Evolutionary conservation across 805 yeast genomes (phyloP).

Genomic region (Sugiyamaella americana): DNA sequence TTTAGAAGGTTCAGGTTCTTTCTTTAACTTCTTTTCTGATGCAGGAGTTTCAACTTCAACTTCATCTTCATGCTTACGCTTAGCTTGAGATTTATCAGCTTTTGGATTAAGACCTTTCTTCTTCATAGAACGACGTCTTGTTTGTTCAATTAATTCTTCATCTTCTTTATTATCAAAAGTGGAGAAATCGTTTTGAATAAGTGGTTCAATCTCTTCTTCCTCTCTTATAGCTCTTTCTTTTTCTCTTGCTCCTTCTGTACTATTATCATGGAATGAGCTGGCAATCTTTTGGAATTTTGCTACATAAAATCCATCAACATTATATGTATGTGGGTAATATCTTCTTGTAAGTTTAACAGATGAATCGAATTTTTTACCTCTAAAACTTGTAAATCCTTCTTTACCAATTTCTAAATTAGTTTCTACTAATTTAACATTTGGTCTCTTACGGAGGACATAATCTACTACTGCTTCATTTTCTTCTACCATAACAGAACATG

Average conservation of each 20-base stretch:
- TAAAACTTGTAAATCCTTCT: slow-evolving; percentile 86
- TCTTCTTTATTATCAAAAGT: slow-evolving; percentile 73
- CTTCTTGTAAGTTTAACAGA: slow-evolving; percentile 78
- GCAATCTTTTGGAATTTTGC: slow-evolving; percentile 93
- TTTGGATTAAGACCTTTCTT: slow-evolving; percentile 31
- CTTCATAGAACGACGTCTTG: slow-evolving; percentile 31
- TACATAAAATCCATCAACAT: slow-evolving; percentile 97
- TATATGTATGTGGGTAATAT: slow-evolving; percentile 96
- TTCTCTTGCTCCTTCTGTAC: slow-evolving; percentile 83
- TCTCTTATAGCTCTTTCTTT: slow-evolving; percentile 76
- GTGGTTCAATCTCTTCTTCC: slow-evolving; percentile 55
- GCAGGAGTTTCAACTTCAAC: too few relatives aligned
- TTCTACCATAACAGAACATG: slow-evolving; percentile 97
- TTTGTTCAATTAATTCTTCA: slow-evolving; percentile 60
- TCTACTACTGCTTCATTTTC: slow-evolving; percentile 99
- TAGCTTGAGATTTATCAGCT: slow-evolving; percentile 13
- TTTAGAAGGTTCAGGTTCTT: too few relatives aligned
- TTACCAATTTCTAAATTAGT: slow-evolving; percentile 91
- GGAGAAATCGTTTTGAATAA: slow-evolving; percentile 83
- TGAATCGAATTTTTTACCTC: slow-evolving; percentile 87
- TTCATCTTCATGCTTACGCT: too few relatives aligned
- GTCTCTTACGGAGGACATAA: slow-evolving; percentile 92
- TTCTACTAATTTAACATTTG: slow-evolving; percentile 90
- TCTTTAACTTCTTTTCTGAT: too few relatives aligned
- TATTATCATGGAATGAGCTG: slow-evolving; percentile 74